Base-by-base conservation (phyloP, 345 rosid genomes). In the Nephelium lappaceum region DNA sequence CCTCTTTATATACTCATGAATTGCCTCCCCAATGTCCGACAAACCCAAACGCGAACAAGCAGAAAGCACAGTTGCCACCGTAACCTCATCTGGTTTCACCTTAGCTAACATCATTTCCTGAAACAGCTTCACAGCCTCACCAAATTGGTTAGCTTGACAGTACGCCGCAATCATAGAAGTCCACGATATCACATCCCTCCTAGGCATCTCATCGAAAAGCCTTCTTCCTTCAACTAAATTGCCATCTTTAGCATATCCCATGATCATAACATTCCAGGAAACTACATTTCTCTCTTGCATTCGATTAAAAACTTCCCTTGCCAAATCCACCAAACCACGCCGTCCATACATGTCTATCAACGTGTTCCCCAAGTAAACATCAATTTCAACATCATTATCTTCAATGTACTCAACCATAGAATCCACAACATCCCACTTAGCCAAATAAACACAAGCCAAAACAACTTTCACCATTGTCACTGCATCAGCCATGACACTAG, bases 131-230 rank as follows among this genome's bases (percentile, higher is more conserved):
- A 93, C 67, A 6, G 89, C 94, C 67, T 80, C 83, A 2, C 75
- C 55, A 60, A 82, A 88, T 49, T 81, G 63, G 69, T 87, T 88
- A 24, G 72, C 75, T 73, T 83, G 86, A 79, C 87, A 85, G 67
- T 78, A 93, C 12, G 93, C 94, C 2, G 85, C 80, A 83, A 90
- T 87, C 94, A 93, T 81, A 19, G 90, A 84, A 42, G 93, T 91
- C 96, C 96, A 93, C 64, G 92, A 85, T 70, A 92, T 86, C 42
- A 88, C 90, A 80, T 93, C 92, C 73, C 81, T 89, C 5, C 45
- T 69, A 1, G 87, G 82, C 93, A 91, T 90, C 81, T 81, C 81
- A 45, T 87, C 89, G 49, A 93, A 91, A 82, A 90, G 71, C 41
- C 79, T 79, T 77, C 77, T 72, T 2, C 93, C 97, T 23, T 81